Percentiles rank a stretch among this genome's conserved stretches.
These are phyloP conservation scores for Pestalotiopsis sp. DNA, from an alignment of 2,329 filamentous ascomycete species.

Conservation along the genomic window DNA sequence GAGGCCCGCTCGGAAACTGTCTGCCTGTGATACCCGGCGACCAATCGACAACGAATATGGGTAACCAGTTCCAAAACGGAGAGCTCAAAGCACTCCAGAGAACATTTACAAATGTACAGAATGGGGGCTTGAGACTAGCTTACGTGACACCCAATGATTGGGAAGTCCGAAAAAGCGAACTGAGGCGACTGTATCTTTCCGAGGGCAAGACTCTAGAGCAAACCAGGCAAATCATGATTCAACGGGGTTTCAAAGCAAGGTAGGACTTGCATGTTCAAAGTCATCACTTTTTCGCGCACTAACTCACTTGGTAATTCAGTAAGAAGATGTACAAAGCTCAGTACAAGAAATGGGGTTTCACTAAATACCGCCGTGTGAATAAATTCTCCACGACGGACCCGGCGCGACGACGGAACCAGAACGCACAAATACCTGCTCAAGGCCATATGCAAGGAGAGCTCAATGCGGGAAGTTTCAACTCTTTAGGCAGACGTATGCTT, in stretches of 20 bases:
- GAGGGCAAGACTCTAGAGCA: not conserved
- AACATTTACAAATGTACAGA: not conserved
- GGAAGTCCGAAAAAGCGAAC: not conserved
- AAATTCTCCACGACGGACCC: not conserved
- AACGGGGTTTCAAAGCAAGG: not conserved
- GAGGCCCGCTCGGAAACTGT: not conserved
- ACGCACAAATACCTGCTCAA: not conserved
- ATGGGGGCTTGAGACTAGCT: not conserved
- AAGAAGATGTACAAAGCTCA: not conserved
- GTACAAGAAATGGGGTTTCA: not conserved
- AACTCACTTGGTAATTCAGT: not conserved
- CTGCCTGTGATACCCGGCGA: too few species aligned
- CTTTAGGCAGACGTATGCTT: not conserved
- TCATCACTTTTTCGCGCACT: not conserved
- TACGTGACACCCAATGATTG: not conserved
- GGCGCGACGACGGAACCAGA: not conserved
- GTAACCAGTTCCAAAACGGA: not conserved
- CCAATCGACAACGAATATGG: not conserved
- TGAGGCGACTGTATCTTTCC: not conserved
- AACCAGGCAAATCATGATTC: not conserved
- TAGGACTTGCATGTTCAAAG: not conserved
- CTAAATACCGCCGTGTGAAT: not conserved
- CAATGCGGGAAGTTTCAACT: not conserved
- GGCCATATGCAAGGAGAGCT: not conserved
- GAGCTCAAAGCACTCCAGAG: not conserved